A percentile compares a stretch with the other conserved stretches of the same genome.
Evolutionary conservation across 2,329 filamentous ascomycete species (phyloP).

Genomic region (Fusarium xylarioides): DNA sequence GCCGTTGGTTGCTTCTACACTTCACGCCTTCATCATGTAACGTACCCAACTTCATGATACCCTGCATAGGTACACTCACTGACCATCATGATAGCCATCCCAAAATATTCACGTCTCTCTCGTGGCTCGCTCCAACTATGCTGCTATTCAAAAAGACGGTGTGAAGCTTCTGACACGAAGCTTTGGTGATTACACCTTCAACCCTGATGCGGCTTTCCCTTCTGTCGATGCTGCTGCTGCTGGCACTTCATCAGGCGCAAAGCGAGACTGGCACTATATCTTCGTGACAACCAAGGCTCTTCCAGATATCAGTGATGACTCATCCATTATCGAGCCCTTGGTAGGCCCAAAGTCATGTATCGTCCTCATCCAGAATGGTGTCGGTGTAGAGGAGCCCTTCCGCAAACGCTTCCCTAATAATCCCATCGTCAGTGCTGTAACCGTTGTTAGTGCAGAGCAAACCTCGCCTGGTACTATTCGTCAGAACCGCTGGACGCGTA

Average conservation of each 20-base stretch:
- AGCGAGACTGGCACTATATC: slow-evolving; percentile 64
- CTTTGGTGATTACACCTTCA: slow-evolving; percentile 74
- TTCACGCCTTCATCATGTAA: slow-evolving; percentile 70
- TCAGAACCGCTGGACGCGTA: slow-evolving; percentile 79
- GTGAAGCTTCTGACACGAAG: slow-evolving; percentile 71
- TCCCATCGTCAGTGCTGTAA: slow-evolving; percentile 73
- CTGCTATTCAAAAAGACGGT: slow-evolving; percentile 66
- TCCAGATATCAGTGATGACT: slow-evolving; percentile 70
- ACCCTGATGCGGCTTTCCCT: slow-evolving; percentile 68
- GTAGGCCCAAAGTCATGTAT: slow-evolving; percentile 65
- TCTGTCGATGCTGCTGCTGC: slow-evolving; percentile 63
- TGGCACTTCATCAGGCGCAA: slow-evolving; percentile 26
- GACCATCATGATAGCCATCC: slow-evolving; percentile 50
- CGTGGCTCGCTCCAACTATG: slow-evolving; percentile 78
- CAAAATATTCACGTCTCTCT: slow-evolving; percentile 70
- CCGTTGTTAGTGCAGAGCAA: slow-evolving; percentile 75
- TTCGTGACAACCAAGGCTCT: slow-evolving; percentile 77
- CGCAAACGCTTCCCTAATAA: slow-evolving; percentile 66
- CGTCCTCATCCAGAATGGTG: slow-evolving; percentile 75
- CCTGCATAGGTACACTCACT: neutral
- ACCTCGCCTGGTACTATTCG: slow-evolving; percentile 68
- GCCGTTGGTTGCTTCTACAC: slow-evolving; percentile 79
- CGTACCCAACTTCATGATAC: slow-evolving; percentile 19
- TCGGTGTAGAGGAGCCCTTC: slow-evolving; percentile 76
- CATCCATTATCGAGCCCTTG: slow-evolving; percentile 67